These are phyloP conservation scores for Pigoraptor vietnamica DNA, from an alignment of 78 protist genomes.

Conservation along the genomic window DNA sequence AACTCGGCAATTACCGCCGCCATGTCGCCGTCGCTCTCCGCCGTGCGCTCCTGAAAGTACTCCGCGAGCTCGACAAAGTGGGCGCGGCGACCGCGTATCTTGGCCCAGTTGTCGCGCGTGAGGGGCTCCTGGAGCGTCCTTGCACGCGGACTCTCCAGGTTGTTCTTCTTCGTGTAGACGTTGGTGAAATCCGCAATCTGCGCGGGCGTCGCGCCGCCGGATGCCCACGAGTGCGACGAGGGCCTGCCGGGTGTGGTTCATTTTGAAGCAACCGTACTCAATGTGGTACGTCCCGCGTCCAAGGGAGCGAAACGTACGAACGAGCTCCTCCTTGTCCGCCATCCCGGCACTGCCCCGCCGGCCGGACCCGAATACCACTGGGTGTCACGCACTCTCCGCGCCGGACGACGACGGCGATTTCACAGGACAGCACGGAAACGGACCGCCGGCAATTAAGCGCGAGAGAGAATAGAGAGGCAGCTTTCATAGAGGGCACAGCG, in stretches of 20 bases:
- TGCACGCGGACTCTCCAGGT: background rate
- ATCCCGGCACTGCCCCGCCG: too few species aligned
- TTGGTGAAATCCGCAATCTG: background rate
- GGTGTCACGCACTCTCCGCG: too few species aligned
- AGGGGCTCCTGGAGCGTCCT: background rate
- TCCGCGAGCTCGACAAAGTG: background rate
- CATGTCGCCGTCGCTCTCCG: background rate
- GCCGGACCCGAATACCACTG: too few species aligned
- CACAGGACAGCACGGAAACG: too few species aligned
- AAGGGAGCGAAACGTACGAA: background rate
- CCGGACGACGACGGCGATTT: too few species aligned
- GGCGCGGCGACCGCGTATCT: background rate
- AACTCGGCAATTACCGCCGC: background rate
- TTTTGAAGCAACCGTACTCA: background rate
- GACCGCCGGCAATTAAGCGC: too few species aligned
- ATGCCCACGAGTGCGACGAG: background rate
- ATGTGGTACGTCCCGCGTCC: background rate
- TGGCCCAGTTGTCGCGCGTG: background rate
- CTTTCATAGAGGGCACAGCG: too few species aligned
- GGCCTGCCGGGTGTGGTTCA: background rate
- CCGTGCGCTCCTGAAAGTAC: background rate
- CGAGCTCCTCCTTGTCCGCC: too few species aligned
- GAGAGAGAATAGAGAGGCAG: too few species aligned
- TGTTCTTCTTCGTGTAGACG: background rate
- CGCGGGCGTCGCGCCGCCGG: background rate